These are phyloP conservation scores for Sedum album DNA, from an alignment of 164 flowering plant genomes.

Conservation along the genomic window DNA sequence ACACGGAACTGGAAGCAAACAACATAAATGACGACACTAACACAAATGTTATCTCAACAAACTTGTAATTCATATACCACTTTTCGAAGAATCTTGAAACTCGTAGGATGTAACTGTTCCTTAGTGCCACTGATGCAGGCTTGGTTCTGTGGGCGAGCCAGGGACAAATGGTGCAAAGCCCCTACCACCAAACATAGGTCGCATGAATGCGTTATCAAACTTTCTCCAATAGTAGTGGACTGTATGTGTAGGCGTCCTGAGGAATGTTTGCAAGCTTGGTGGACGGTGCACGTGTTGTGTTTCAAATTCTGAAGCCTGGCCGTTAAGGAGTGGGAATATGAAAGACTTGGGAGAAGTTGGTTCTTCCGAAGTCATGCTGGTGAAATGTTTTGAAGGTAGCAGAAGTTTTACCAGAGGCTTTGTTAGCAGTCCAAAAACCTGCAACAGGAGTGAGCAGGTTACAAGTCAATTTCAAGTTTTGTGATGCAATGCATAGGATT, in stretches of 20 bases:
- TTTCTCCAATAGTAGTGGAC: slow-evolving; percentile 82
- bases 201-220: too few relatives aligned
- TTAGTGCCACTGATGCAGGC: slow-evolving; percentile 21
- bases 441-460: neutral
- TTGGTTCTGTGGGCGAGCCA: slow-evolving; percentile 67
- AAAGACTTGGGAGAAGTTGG: slow-evolving; percentile 58
- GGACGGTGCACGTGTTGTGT: slow-evolving; percentile 30
- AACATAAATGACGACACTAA: neutral
- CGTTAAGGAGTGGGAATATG: slow-evolving; percentile 55
- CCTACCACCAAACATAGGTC: slow-evolving; percentile 90
- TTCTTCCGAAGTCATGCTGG: slow-evolving; percentile 43
- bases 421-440: slow-evolving; percentile 72
- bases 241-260: slow-evolving; percentile 48
- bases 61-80: neutral
- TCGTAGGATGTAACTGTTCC: neutral
- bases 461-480: too few relatives aligned
- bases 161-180: too few relatives aligned
- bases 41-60: neutral
- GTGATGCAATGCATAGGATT: too few relatives aligned
- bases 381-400: slow-evolving; percentile 39
- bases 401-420: slow-evolving; percentile 61
- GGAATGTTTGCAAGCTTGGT: slow-evolving; percentile 52
- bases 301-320: slow-evolving; percentile 36
- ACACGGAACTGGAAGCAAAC: neutral
- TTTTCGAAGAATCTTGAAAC: neutral